phyloP scores from a whole-genome alignment of 2,329 filamentous ascomycete genomes.

The Aspergillus sp. region DNA sequence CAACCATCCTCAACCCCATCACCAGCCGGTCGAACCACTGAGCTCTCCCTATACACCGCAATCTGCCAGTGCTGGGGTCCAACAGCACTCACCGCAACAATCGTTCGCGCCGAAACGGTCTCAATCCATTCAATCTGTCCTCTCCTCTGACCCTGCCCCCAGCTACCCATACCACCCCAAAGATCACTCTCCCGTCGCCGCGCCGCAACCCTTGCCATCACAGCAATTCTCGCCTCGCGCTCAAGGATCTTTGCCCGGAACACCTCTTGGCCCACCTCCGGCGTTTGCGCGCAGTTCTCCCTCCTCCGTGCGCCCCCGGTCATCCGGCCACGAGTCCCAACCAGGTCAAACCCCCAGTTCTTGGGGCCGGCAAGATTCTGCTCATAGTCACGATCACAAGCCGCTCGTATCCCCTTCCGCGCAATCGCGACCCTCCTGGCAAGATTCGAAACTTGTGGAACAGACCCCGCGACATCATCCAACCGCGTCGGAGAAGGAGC shows the following conservation, averaged over 20 bases:
- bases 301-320: constrained; percentile 29
- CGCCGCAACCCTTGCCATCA: constrained; percentile 23
- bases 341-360: constrained; percentile 26
- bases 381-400: constrained; percentile 18
- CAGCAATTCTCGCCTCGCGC: constrained; percentile 28
- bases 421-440: constrained; percentile 28
- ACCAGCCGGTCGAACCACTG: constrained; percentile 20
- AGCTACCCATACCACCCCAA: constrained; percentile 27
- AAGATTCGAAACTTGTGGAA: constrained; percentile 34
- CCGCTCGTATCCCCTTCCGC: constrained; percentile 24
- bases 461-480: constrained; percentile 29
- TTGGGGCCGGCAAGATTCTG: constrained; percentile 23
- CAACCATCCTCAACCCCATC: constrained; percentile 17
- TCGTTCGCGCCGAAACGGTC: constrained; percentile 33
- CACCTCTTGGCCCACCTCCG: constrained; percentile 43
- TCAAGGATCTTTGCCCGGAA: constrained; percentile 42
- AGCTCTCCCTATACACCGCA: constrained; percentile 37
- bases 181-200: constrained; percentile 29
- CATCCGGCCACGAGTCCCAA: constrained; percentile 31
- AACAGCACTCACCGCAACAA: constrained; percentile 24
- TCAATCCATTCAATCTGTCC: constrained; percentile 34
- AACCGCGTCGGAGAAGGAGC: constrained; percentile 58
- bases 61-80: constrained; percentile 23
- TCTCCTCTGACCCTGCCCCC: constrained; percentile 24
- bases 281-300: constrained; percentile 29